Conservation (phyloP, 2,329 filamentous ascomycete species). For the Sporothrix sp. region DNA sequence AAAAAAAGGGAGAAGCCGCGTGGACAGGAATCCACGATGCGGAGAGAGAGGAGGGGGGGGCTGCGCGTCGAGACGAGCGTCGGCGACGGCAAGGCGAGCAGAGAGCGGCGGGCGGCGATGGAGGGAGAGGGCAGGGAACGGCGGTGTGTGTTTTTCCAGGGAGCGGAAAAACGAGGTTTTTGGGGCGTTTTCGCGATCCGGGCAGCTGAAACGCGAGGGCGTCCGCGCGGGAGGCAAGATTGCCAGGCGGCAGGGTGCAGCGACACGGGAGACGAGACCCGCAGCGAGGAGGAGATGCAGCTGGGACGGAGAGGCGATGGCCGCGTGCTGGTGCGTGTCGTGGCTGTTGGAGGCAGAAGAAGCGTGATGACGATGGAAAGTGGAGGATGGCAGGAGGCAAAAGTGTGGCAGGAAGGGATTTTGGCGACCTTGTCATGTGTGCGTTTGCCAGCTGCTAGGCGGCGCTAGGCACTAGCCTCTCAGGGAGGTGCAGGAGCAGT, state of each 20-base stretch:
- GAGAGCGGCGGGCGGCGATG: neutral
- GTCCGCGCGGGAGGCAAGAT: neutral
- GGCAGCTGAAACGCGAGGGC: neutral
- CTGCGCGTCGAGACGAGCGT: neutral
- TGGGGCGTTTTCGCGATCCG: constrained; percentile 6
- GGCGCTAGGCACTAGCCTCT: too few species aligned
- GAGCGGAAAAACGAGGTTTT: constrained; percentile 6
- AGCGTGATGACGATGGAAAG: constrained; percentile 9
- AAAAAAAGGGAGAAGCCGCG: neutral
- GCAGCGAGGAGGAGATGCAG: constrained; percentile 5
- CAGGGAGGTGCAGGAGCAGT: too few species aligned
- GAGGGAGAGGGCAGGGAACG: neutral
- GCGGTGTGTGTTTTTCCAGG: neutral
- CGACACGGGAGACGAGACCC: constrained; percentile 9
- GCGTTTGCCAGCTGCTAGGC: constrained; percentile 12
- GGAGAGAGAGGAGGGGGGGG: neutral
- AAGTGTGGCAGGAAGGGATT: constrained; percentile 10
- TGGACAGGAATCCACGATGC: too few species aligned
- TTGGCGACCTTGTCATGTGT: constrained; percentile 11
- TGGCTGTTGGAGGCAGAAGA: neutral
- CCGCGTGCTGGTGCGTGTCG: neutral
- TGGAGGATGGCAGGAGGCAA: neutral
- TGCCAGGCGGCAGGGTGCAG: constrained; percentile 8
- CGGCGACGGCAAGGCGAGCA: neutral
- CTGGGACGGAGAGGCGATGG: neutral